These are phyloP conservation scores for Piper betle DNA, from an alignment of 164 flowering plant species.

Conservation along the genomic window DNA sequence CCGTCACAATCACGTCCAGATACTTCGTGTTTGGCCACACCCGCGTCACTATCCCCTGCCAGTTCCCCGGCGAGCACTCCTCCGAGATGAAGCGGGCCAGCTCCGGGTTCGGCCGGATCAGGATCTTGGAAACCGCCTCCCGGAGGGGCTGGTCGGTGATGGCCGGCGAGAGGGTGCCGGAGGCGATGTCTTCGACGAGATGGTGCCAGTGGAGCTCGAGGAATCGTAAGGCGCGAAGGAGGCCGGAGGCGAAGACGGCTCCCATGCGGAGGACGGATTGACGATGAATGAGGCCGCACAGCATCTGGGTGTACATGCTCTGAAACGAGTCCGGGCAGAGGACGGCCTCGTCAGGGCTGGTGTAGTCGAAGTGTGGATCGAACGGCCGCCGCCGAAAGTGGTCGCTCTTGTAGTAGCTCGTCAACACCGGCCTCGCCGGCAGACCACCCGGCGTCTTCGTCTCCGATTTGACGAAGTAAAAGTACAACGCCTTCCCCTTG, in stretches of 20 bases:
- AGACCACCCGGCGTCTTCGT: conserved; percentile 33
- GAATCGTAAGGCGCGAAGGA: conserved; percentile 37
- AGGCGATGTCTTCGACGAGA: conserved; percentile 20
- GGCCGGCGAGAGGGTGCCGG: conserved; percentile 19
- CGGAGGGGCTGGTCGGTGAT: conserved; percentile 21
- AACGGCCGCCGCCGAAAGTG: conserved; percentile 22
- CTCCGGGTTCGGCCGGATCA: conserved; percentile 16
- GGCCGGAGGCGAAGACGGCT: conserved; percentile 38
- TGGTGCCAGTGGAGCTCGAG: conserved; percentile 27
- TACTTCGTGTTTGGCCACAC: conserved; percentile 41
- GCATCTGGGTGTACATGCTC: conserved; percentile 41
- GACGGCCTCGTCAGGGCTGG: conserved; percentile 37
- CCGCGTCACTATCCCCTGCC: conserved; percentile 28
- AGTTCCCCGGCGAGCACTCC: conserved; percentile 21
- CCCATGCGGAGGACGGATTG: conserved; percentile 29
- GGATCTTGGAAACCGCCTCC: conserved; percentile 9
- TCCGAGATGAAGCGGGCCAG: conserved; percentile 19
- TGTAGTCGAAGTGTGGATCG: conserved; percentile 28
- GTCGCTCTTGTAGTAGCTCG: conserved; percentile 34
- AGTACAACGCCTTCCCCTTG: conserved; percentile 33
- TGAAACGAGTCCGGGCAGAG: conserved; percentile 36
- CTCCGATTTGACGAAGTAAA: conserved; percentile 24
- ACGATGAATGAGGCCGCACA: conserved; percentile 30
- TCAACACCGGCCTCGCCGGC: conserved; percentile 27
- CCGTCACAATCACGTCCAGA: conserved; percentile 31